These are phyloP conservation scores for Alternaria solani DNA, from an alignment of 2,329 filamentous ascomycete species.

Conservation along the genomic window DNA sequence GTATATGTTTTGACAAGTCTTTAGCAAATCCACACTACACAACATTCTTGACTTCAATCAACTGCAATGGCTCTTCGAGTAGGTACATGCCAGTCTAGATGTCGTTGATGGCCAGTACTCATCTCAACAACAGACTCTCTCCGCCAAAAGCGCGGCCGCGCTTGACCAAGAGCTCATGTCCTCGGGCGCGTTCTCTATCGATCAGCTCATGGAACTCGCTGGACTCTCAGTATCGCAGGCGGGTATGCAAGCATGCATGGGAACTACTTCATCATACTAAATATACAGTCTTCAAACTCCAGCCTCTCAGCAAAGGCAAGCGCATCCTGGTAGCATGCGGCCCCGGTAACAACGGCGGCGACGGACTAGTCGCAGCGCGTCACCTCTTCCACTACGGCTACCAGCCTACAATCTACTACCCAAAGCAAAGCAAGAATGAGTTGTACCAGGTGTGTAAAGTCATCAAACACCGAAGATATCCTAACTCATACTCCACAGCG, in stretches of 20 bases:
- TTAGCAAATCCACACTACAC: neutral
- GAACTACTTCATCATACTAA: neutral
- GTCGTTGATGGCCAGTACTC: neutral
- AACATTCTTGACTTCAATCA: rapidly evolving
- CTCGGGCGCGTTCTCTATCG: slow-evolving; percentile 84
- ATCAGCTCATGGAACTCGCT: slow-evolving; percentile 97
- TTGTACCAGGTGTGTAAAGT: slow-evolving; percentile 75
- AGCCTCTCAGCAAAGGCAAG: slow-evolving; percentile 75
- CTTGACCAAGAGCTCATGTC: slow-evolving; percentile 96
- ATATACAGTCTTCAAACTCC: slow-evolving; percentile 75
- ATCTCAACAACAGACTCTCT: slow-evolving; percentile 71
- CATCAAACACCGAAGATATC: too few relatives aligned
- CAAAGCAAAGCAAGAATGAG: slow-evolving; percentile 89
- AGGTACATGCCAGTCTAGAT: neutral
- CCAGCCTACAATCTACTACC: slow-evolving; percentile 86
- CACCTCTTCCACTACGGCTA: slow-evolving; percentile 95
- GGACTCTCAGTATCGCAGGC: slow-evolving; percentile 93
- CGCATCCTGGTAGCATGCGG: slow-evolving; percentile 89
- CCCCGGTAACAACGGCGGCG: slow-evolving; percentile 80
- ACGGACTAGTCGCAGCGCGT: slow-evolving; percentile 91
- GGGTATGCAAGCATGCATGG: slow-evolving; percentile 56
- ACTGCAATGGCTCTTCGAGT: slow-evolving; percentile 28
- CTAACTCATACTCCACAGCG: slow-evolving; percentile 62
- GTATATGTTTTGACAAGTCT: neutral
- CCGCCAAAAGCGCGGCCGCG: slow-evolving; percentile 84